A percentile compares a stretch with the other conserved stretches of the same genome.
Conservation (phyloP, 2,329 filamentous ascomycete species). For the Paramyrothecium roridum region DNA sequence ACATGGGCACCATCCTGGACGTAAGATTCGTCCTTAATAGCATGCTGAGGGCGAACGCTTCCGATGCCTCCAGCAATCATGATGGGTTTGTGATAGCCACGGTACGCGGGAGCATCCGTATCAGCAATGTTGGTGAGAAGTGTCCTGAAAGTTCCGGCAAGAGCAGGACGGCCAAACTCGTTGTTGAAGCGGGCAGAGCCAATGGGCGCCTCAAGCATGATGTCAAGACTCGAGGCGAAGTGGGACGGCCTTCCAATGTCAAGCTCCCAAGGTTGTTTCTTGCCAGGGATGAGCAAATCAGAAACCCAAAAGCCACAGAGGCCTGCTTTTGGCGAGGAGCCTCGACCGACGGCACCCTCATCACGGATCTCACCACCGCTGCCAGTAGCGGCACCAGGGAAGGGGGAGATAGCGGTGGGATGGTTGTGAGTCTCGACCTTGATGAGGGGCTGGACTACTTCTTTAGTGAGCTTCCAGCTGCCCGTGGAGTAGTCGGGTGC, state of each 20-base stretch:
- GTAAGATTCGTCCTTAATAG: constrained; percentile 75
- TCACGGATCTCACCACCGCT: constrained; percentile 95
- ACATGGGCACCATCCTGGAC: constrained; percentile 87
- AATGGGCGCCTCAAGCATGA: constrained; percentile 96
- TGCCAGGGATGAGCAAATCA: constrained; percentile 83
- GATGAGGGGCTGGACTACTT: constrained; percentile 80
- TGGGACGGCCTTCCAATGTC: constrained; percentile 88
- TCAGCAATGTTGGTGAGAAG: constrained; percentile 62
- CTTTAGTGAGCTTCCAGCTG: constrained; percentile 83
- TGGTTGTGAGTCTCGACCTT: constrained; percentile 99
- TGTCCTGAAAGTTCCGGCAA: constrained; percentile 88
- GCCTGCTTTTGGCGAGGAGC: constrained; percentile 89
- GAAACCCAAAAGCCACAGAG: constrained; percentile 93
- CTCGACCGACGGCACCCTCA: constrained; percentile 89
- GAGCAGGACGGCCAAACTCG: constrained; percentile 88
- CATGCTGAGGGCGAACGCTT: constrained; percentile 85
- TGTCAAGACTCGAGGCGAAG: constrained; percentile 90
- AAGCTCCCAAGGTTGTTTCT: constrained; percentile 82
- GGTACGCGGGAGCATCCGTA: constrained; percentile 58
- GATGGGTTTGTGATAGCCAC: constrained; percentile 97
- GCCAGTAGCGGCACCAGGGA: constrained; percentile 88
- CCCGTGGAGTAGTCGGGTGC: constrained; percentile 82
- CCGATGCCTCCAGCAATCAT: constrained; percentile 97
- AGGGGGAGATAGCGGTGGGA: constrained; percentile 91
- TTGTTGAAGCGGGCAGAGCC: constrained; percentile 97